Evolutionary conservation across 2,329 filamentous ascomycete species (phyloP).

Genomic region (Helotiales sp.): DNA sequence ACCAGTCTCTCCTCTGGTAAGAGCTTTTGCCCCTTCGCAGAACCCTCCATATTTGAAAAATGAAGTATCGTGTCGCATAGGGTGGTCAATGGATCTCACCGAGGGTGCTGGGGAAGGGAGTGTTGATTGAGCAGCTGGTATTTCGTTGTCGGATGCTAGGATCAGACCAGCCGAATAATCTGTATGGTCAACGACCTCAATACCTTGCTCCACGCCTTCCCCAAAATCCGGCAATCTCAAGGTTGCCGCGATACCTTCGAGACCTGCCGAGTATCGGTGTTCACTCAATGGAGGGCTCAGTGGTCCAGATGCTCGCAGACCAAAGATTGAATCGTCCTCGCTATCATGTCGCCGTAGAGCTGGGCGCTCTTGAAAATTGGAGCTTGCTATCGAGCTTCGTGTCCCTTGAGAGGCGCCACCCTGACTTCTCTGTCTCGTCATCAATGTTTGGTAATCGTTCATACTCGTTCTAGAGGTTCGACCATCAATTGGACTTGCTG

Average conservation of each 20-base stretch:
- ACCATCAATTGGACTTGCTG: constrained; percentile 24
- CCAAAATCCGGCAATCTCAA: constrained; percentile 25
- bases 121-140: constrained; percentile 7
- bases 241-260: constrained; percentile 22
- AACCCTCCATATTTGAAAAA: constrained; percentile 35
- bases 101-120: constrained; percentile 25
- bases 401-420: constrained; percentile 25
- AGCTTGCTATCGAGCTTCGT: constrained; percentile 27
- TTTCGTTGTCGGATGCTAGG: constrained; percentile 2
- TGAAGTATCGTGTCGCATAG: constrained; percentile 31
- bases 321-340: constrained; percentile 28
- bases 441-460: constrained; percentile 26
- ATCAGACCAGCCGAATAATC: constrained; percentile 22
- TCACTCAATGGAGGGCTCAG: constrained; percentile 25
- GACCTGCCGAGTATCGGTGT: constrained; percentile 14
- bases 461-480: constrained; percentile 24
- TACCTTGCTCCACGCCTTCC: constrained; percentile 26
- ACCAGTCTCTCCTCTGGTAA: constrained; percentile 30
- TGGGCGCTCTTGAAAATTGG: constrained; percentile 24
- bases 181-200: constrained; percentile 25
- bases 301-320: constrained; percentile 17
- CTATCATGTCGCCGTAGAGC: constrained; percentile 18
- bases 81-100: constrained; percentile 28
- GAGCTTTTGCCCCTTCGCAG: constrained; percentile 31
- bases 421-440: constrained; percentile 29